Base-by-base conservation (phyloP, 1,284 basidiomycete genomes). In the Apiotrichum domesticum region DNA sequence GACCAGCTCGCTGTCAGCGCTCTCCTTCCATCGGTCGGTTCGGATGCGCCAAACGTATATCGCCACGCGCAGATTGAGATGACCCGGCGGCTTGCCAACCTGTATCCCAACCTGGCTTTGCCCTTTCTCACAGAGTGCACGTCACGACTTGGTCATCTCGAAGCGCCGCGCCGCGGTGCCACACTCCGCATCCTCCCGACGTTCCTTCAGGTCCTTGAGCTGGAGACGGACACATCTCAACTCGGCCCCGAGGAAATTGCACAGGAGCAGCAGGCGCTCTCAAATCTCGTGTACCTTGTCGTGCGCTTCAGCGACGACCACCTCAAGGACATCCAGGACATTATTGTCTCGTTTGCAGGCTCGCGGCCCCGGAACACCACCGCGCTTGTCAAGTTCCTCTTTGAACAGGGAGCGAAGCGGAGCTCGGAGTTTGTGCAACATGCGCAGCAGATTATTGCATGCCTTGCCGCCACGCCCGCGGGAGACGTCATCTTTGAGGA, bases 391-490 rank as follows among this genome's bases (percentile, higher is more conserved):
- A 84, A 87, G 46, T 96, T 93, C 74, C 78, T 96, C 3, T 81
- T 96, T 46, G 89, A 93, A 63, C 90, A 96, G 66, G 88, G 89
- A 0, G 85, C 88, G 55, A 88, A 87, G 74, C 85, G 92, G 45
- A 90, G 84, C 63, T 81, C 83, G 4, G 82, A 85, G 9, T 95
- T 91, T 70, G 83, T 94, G 56, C 80, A 79, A 49, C 88, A 89
- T 66, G 88, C 89, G 1, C 85, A 88, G 51, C 86, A 87, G 62
- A 85, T 94, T 51, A 84, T 95, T 34, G 87, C 91, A 0, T 93
- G 85, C 62, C 80, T 97, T 11, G 90, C 89, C 47, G 85, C 87
- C 56, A 89, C 88, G 29, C 80, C 81, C 4, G 83, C 87, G 10
- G 90, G 88, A 1, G 81, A 83, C 13, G 79, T 85, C 54, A 83